Base-by-base conservation (phyloP, 495 filamentous ascomycete genomes). In the Durotheca rogersii region DNA sequence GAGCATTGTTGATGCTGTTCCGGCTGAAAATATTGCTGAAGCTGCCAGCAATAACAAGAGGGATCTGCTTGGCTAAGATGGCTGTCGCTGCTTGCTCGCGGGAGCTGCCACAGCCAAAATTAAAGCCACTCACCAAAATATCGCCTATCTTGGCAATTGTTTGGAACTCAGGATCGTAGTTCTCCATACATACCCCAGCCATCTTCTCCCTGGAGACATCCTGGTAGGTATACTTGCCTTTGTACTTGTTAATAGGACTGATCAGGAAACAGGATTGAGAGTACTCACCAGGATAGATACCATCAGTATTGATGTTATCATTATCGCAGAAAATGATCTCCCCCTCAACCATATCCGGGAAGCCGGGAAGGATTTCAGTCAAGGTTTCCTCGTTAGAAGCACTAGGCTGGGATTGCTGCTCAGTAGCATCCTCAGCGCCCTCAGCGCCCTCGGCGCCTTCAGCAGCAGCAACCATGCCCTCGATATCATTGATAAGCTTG, bases 1-100 rank as follows among this genome's bases (percentile, higher is more conserved):
- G 71, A 0, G 87, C 90, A 51, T 96, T 97, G 68, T 96, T 96
- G 72, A 97, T 92, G 58, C 82, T 85, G 69, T 96, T 95, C 5
- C 91, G 73, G 51, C 74, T 76, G 65, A 96, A 96, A 54, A 94
- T 96, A 62, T 92, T 96, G 2, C 88, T 84, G 57, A 96, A 93
- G 68, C 85, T 90, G 7, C 89, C 90, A 0, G 87, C 76, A 0
- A 95, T 83, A 9, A 95, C 90, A 0, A 97, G 75, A 0, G 83
- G 86, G 43, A 97, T 94, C 53, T 86, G 64, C 67, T 87, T 89
- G 0, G 92, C 92, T 0, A 95, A 76, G 42, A 96, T 86, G 0
- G 91, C 84, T 0, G 92, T 96, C 0, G 90, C 90, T 2, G 90
- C 67, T 10, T 97, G 92, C 60, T 96, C 91, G 23, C 91, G 71